Base-by-base conservation (phyloP, 352 stramenopile genomes). In the Stramenopiles sp. region DNA sequence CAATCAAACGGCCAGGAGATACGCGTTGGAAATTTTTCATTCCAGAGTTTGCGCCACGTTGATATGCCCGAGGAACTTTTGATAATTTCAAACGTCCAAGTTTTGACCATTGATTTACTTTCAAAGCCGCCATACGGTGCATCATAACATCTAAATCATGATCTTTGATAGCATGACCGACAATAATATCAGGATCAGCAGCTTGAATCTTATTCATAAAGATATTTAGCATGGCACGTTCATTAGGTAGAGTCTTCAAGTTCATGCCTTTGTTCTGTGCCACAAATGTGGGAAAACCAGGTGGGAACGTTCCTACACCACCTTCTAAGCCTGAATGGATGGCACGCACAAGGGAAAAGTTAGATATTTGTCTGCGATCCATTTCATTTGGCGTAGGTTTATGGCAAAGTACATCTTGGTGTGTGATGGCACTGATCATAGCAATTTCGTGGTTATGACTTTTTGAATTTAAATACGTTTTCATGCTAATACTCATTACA, bases 91-190 rank as follows among this genome's bases (percentile, higher is more conserved):
- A 85, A 73, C 90, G 84, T 20, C 90, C 91, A 78, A 97, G 82
- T 79, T 93, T 91, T 80, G 83, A 90, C 85, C 84, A 86, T 20
- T 74, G 81, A 6, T 76, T 73, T 0, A 97, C 80, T 81, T 97
- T 95, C 79, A 95, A 93, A 80, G 95, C 90, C 6, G 95, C 87
- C 76, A 96, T 95, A 30, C 96, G 89, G 30, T 86, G 93, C 23
- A 99, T 89, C 1, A 99, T 85, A n/a, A 99, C 87, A 82, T 98
- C 93, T 33, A 99, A 88, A 27, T 96, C 94, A 83, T 98, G 98
- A 63, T 96, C 96, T 86, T 96, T 93, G 73, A 98, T 88, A 84
- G 99, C 99, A 88, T 99, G 96, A 7, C 94, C 96, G 13, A 98
- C 91, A 32, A 99, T 89, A 4, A 99, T 89, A 82, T 99, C 97